Evolutionary conservation across 2,329 filamentous ascomycete species (phyloP), one percentile per base, ranked within the genome.

Genomic region (Leptographium radiaticola): DNA sequence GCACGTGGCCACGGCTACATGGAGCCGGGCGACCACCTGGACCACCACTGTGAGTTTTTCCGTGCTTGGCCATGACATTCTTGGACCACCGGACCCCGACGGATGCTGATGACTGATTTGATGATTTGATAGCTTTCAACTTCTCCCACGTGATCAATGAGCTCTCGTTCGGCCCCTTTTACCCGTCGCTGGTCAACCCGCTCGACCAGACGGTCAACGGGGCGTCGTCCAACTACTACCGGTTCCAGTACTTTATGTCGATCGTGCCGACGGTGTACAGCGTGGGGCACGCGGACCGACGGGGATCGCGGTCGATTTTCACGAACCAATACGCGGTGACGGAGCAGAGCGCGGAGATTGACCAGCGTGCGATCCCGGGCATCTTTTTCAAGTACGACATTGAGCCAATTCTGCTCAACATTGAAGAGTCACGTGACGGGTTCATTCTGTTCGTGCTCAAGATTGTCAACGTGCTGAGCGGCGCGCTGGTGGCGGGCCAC

Each of bases 311-410:
- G 63, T 84, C 82, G 53, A 82, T 98, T 65, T 81, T 85, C 69
- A 97, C 93, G 16, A 98, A 98, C 74, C 93, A 98, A 70, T 98
- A 98, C 73, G 93, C 91, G 56, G 93, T 95, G 0, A 97, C 90
- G 0, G 88, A 90, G 65, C 90, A 97, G 73, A 85, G 79, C 61
- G 80, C 83, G 62, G 71, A 75, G 39, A 77, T 94, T 44, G 73
- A 75, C 53, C 86, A 94, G 63, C 81, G 75, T 61, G 71, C 74
- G 55, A 80, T 96, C 1, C 93, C 93, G 0, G 93, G 93, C 36
- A 82, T 98, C 58, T 98, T 97, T 67, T 87, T 98, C 78, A 98
- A 97, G 73, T 98, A 95, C 71, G 91, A 97, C 67, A 96, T 98
- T 62, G 93, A 98, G 74, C 93, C 93, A 1, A 90, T 98, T 62